A percentile compares a stretch with the other conserved stretches of the same genome.
These are phyloP conservation scores for Parafenestella ontariensis DNA, from an alignment of 2,329 filamentous ascomycete genomes.

Conservation along the genomic window DNA sequence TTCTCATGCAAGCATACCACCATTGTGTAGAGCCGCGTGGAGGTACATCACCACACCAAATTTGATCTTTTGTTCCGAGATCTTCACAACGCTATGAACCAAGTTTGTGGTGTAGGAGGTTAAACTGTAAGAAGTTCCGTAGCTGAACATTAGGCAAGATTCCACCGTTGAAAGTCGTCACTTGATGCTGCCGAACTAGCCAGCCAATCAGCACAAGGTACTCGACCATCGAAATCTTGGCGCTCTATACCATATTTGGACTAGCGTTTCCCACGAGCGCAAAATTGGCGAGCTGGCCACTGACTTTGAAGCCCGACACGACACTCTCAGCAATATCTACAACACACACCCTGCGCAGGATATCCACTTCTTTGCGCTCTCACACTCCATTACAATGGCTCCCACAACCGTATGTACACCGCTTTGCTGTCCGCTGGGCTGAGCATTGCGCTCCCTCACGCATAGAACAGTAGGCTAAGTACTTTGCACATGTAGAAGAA, in stretches of 20 bases:
- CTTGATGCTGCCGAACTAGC: no score
- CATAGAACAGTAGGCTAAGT: slow-evolving; percentile 94
- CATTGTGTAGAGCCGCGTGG: no score
- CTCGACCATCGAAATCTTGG: slow-evolving; percentile 24
- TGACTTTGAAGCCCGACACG: background rate
- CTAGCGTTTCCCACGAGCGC: slow-evolving; percentile 24
- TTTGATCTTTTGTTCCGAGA: no score
- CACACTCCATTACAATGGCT: slow-evolving; percentile 74
- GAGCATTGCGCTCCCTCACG: slow-evolving; percentile 25
- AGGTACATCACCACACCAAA: no score
- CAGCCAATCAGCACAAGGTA: background rate
- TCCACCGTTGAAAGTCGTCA: no score
- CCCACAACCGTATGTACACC: slow-evolving; percentile 86
- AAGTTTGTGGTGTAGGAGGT: no score
- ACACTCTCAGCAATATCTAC: slow-evolving; percentile 5
- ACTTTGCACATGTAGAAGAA: slow-evolving; percentile 62
- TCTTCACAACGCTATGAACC: no score
- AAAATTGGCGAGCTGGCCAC: slow-evolving; percentile 22
- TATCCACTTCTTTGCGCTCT: slow-evolving; percentile 84
- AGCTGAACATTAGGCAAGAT: no score
- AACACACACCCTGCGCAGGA: slow-evolving; percentile 71
- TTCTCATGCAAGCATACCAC: no score
- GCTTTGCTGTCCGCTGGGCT: slow-evolving; percentile 88
- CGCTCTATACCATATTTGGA: background rate
- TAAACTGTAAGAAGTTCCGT: no score